phyloP scores from a whole-genome alignment of 2,329 filamentous ascomycete genomes.

The Nigrospora oryzae region DNA sequence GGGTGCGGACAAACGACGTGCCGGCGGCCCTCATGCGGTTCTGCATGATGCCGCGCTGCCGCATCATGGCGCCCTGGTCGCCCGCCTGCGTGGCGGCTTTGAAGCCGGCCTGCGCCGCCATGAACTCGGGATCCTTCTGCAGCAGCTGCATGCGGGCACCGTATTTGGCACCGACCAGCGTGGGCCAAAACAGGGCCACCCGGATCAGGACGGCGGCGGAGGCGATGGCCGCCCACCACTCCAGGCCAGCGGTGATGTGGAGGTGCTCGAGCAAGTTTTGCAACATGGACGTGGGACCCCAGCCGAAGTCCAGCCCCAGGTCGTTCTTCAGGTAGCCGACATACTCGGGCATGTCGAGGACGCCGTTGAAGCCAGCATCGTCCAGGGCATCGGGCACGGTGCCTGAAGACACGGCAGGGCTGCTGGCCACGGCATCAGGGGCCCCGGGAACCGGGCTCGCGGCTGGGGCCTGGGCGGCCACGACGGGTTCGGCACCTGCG shows the following conservation, averaged over 20 bases:
- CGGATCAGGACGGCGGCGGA: constrained; percentile 59
- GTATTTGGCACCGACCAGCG: constrained; percentile 52
- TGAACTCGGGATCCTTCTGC: constrained; percentile 42
- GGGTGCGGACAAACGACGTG: constrained; percentile 38
- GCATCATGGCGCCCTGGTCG: constrained; percentile 38
- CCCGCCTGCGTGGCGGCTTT: constrained; percentile 25
- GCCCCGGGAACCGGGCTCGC: constrained; percentile 9
- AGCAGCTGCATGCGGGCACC: constrained; percentile 54
- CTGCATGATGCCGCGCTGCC: constrained; percentile 36
- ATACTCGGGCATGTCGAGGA: constrained; percentile 58
- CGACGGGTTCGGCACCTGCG: no score
- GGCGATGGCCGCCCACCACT: constrained; percentile 76
- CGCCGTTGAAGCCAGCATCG: constrained; percentile 27
- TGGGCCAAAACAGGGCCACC: constrained; percentile 55
- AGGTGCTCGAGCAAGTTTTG: constrained; percentile 75
- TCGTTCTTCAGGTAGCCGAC: constrained; percentile 70
- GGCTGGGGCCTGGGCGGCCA: background rate
- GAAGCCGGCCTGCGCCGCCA: constrained; percentile 42
- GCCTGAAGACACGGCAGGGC: constrained; percentile 3
- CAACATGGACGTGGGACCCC: constrained; percentile 64
- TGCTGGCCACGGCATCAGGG: constrained; percentile 19
- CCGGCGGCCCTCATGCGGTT: constrained; percentile 46
- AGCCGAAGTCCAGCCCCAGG: constrained; percentile 82
- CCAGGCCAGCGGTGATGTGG: constrained; percentile 65
- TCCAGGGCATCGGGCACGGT: constrained; percentile 21